A percentile compares a stretch with the other conserved stretches of the same genome.
phyloP scores from a whole-genome alignment of 352 stramenopile species.

The Elongisporangium undulatum region DNA sequence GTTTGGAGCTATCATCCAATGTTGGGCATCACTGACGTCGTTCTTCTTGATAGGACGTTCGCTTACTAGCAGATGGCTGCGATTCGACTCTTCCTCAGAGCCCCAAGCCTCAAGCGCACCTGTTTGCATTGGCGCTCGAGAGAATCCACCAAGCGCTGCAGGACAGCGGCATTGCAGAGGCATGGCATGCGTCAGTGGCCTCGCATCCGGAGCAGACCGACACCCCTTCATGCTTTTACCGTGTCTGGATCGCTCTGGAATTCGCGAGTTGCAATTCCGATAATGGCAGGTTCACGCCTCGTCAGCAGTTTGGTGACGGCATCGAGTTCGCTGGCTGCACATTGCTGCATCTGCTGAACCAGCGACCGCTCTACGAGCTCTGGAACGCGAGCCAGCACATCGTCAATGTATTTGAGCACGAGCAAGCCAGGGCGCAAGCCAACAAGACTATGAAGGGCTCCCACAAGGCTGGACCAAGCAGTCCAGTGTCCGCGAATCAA shows the following conservation, averaged over 20 bases:
- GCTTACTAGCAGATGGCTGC: not conserved
- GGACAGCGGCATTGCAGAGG: constrained; percentile 20
- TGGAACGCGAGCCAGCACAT: constrained; percentile 65
- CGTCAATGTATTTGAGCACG: constrained; percentile 31
- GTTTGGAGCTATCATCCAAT: not conserved
- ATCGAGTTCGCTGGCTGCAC: constrained; percentile 55
- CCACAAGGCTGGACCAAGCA: constrained; percentile 7
- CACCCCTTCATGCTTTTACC: constrained; percentile 47
- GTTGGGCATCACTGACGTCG: not conserved
- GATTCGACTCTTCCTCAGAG: not conserved
- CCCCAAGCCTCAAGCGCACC: not conserved
- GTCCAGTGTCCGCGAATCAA: not conserved
- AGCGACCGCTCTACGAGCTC: constrained; percentile 48
- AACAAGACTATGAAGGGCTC: constrained; percentile 9
- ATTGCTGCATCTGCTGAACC: constrained; percentile 47
- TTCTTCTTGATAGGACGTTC: not conserved
- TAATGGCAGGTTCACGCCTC: constrained; percentile 13
- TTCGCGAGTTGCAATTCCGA: constrained; percentile 47
- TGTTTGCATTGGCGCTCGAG: constrained; percentile 13
- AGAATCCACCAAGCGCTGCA: constrained; percentile 26
- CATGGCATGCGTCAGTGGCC: constrained; percentile 27
- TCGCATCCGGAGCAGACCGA: constrained; percentile 40
- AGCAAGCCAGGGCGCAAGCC: constrained; percentile 13
- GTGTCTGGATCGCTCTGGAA: constrained; percentile 62
- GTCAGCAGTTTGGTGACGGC: constrained; percentile 49